These are phyloP conservation scores for Sporobolus alterniflorus DNA, from an alignment of 202 grass and related monocot genomes.

Conservation along the genomic window DNA sequence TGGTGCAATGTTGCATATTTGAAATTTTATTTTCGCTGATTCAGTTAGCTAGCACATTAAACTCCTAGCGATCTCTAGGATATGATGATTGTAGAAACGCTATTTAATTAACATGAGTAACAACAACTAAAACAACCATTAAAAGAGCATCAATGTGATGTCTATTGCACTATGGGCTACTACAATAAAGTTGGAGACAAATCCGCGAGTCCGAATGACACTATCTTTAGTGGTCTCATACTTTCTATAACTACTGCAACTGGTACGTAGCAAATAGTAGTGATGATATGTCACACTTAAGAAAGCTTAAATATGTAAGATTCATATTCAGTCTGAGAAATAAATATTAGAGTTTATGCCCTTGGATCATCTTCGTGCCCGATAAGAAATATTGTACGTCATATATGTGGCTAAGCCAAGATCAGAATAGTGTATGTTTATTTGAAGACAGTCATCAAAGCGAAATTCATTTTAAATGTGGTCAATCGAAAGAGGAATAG, in stretches of 20 bases:
- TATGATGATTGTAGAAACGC: not conserved
- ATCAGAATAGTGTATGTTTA: not conserved
- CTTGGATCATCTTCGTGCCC: too few relatives aligned
- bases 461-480: not conserved
- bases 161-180: conserved; percentile 5
- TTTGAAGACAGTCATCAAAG: not conserved
- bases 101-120: conserved; percentile 1
- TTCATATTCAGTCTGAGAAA: not conserved
- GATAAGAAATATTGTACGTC: not conserved
- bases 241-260: not conserved
- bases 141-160: conserved; percentile 50
- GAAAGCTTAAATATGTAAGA: not conserved
- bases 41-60: not conserved
- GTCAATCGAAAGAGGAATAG: not conserved
- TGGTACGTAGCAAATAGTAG: too few relatives aligned
- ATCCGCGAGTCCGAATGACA: not conserved
- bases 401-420: not conserved
- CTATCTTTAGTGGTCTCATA: not conserved
- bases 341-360: too few relatives aligned
- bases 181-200: not conserved
- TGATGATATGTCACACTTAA: not conserved
- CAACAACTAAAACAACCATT: conserved; percentile 47
- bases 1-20: not conserved
- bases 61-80: not conserved
- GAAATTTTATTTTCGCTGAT: not conserved